A percentile compares a stretch with the other conserved stretches of the same genome.
phyloP scores from a whole-genome alignment of 768 basidiomycete genomes.

The Tephrocybe sp. region DNA sequence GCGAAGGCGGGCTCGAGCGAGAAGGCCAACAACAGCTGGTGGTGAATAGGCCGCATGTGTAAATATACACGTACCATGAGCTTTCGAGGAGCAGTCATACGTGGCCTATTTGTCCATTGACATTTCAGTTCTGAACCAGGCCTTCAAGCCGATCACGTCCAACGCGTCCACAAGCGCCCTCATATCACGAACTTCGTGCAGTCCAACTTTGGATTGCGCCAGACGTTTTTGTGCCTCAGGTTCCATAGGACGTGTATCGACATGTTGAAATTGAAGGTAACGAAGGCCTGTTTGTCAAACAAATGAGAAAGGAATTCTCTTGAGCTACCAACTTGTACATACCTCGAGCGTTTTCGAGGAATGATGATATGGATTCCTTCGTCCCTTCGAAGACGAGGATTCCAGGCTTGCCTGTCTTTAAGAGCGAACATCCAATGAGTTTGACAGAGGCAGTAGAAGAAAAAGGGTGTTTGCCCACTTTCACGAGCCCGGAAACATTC shows the following conservation, averaged over 20 bases:
- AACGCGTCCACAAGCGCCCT: constrained; percentile 30
- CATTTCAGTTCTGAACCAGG: constrained; percentile 39
- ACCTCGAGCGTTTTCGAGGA: constrained; percentile 40
- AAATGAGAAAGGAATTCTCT: no score
- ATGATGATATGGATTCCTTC: constrained; percentile 31
- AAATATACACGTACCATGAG: not conserved
- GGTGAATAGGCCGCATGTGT: not conserved
- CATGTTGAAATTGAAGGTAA: constrained; percentile 44
- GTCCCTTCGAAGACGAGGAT: constrained; percentile 42
- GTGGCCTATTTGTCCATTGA: constrained; percentile 32
- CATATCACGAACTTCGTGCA: constrained; percentile 38
- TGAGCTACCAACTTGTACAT: not conserved
- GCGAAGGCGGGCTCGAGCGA: constrained; percentile 1
- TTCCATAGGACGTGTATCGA: constrained; percentile 32
- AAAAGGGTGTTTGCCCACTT: constrained; percentile 21
- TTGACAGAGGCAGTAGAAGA: not conserved
- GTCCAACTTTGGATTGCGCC: constrained; percentile 27
- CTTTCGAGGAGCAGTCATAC: not conserved
- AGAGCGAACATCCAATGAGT: not conserved
- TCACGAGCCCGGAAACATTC: constrained; percentile 40
- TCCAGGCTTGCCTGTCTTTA: constrained; percentile 41
- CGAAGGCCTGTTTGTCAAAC: constrained; percentile 28
- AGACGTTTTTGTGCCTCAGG: constrained; percentile 16
- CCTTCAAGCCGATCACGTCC: constrained; percentile 32
- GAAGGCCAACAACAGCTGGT: constrained; percentile 4